phyloP scores from a whole-genome alignment of 768 basidiomycete species.

The Trametes coccinea region DNA sequence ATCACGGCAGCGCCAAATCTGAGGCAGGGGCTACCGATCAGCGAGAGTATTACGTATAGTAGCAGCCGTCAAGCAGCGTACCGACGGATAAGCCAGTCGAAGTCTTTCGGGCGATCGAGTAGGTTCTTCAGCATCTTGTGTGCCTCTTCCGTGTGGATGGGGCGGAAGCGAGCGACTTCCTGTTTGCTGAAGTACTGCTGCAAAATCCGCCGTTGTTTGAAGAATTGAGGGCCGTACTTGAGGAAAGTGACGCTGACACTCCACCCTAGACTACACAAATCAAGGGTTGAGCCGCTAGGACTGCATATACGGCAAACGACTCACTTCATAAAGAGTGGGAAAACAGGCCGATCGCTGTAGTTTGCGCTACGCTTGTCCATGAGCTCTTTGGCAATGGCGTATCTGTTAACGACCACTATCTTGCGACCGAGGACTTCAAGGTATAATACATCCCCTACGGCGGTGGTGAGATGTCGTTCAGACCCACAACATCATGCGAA shows the following conservation, averaged over 20 bases:
- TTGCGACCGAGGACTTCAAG: slow-evolving; percentile 35
- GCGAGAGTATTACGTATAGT: background rate
- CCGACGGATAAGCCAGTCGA: slow-evolving; percentile 22
- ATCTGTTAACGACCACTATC: slow-evolving; percentile 37
- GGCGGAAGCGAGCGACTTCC: slow-evolving; percentile 17
- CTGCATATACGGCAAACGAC: background rate
- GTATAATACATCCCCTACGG: slow-evolving; percentile 34
- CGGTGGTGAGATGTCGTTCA: no score
- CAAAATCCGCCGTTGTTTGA: slow-evolving; percentile 23
- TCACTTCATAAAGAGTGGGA: slow-evolving; percentile 27
- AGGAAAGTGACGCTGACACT: slow-evolving; percentile 20
- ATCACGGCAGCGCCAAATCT: slow-evolving; percentile 20
- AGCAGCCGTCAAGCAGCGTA: background rate
- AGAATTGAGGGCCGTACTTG: slow-evolving; percentile 24
- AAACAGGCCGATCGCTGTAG: slow-evolving; percentile 42
- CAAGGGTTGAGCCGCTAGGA: background rate
- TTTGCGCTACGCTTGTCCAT: slow-evolving; percentile 38
- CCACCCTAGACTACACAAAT: slow-evolving; percentile 22
- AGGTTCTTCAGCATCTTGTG: slow-evolving; percentile 20
- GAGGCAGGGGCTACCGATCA: background rate
- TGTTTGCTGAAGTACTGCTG: slow-evolving; percentile 21
- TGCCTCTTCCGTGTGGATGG: slow-evolving; percentile 20
- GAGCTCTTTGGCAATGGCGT: slow-evolving; percentile 34
- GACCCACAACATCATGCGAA: slow-evolving; percentile 7
- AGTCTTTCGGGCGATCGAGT: slow-evolving; percentile 17